Base-by-base conservation (phyloP, 1,284 basidiomycete species). In the Ceratobasidium sp. region DNA sequence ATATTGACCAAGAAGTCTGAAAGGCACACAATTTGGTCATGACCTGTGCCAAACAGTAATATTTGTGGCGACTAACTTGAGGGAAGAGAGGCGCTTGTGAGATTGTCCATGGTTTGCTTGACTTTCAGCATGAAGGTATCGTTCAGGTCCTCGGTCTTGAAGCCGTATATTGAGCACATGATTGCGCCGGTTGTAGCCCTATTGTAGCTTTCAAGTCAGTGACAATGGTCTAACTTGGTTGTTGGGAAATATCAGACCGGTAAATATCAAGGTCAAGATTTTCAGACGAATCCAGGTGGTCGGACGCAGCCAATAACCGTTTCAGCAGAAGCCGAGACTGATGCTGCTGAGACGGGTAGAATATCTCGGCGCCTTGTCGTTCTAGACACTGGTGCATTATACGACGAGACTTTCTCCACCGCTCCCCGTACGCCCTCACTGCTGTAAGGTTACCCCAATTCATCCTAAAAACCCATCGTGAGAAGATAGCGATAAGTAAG, bases 1-100 rank as follows among this genome's bases (percentile, higher is more conserved):
- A 58, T 22, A 31, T 75, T 69, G 22, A 75, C 74, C 22, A 75
- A 16, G 24, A 75, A 75, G 37, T 61, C 69, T 62, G 51, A 48
- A 48, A 19, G 8, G 46, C 16, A 9, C 7, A 48, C 46, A 19
- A 19, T 5, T 8, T 14, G 14, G 9, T 48, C 19, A 48, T n/a
- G 16, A 22, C 46, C 19, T 22, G n/a, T 22, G 5, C n/a, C 19
- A 48, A 9, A 22, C 11, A 8, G n/a, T 48, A 48, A 19, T 5
- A 31, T n/a, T 19, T 6, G 37, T 11, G 34, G 9, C 5, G n/a
- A 46, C 29, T 41, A 31, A 61, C 66, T 59, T 11, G 46, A 69
- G 13, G 46, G 54, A 39, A 51, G 27, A 22, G 39, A 41, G 24
- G 58, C 65, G 24, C 54, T 62, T 16, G 66, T 65, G n/a, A 68